Percentiles rank a stretch among this genome's conserved stretches.
These are phyloP conservation scores for Solanum hybrid DNA, from an alignment of 305 asterid genomes.

Conservation along the genomic window DNA sequence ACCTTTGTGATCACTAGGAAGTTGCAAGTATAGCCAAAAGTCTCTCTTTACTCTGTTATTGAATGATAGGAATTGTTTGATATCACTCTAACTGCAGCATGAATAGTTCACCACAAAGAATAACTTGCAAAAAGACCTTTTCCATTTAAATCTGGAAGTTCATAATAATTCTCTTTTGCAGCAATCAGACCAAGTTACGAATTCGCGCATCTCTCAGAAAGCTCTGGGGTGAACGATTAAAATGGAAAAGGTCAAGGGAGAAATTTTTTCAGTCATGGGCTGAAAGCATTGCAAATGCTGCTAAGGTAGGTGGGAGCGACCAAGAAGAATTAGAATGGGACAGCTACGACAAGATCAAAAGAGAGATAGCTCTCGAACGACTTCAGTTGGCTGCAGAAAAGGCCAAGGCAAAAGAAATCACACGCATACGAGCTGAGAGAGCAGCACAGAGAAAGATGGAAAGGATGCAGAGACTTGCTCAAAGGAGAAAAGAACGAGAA, in stretches of 20 bases:
- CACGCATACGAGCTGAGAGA: conserved; percentile 38
- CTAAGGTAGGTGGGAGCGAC: conserved; percentile 57
- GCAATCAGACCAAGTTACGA: conserved; percentile 55
- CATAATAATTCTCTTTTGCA: conserved; percentile 23
- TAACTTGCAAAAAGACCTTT: background rate
- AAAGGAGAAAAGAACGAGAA: conserved; percentile 46
- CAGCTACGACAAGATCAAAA: conserved; percentile 51
- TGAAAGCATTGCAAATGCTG: conserved; percentile 68
- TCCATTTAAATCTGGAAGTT: background rate
- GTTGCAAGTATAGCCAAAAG: background rate
- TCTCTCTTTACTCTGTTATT: background rate
- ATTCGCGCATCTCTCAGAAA: conserved; percentile 47
- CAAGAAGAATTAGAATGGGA: conserved; percentile 84
- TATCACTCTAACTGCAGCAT: conserved; percentile 3
- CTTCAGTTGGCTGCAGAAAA: conserved; percentile 34
- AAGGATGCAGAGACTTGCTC: conserved; percentile 37
- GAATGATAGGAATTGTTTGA: background rate
- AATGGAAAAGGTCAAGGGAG: conserved; percentile 61
- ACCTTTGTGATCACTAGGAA: background rate
- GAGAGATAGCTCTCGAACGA: conserved; percentile 41
- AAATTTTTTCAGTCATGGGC: conserved; percentile 57
- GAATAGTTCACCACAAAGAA: background rate
- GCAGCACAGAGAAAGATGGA: conserved; percentile 48
- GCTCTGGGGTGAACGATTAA: conserved; percentile 60
- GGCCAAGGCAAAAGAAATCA: conserved; percentile 43